Evolutionary conservation across 805 yeast genomes (phyloP), one percentile per base, ranked within the genome.

Genomic region (Ogataea corticis): DNA sequence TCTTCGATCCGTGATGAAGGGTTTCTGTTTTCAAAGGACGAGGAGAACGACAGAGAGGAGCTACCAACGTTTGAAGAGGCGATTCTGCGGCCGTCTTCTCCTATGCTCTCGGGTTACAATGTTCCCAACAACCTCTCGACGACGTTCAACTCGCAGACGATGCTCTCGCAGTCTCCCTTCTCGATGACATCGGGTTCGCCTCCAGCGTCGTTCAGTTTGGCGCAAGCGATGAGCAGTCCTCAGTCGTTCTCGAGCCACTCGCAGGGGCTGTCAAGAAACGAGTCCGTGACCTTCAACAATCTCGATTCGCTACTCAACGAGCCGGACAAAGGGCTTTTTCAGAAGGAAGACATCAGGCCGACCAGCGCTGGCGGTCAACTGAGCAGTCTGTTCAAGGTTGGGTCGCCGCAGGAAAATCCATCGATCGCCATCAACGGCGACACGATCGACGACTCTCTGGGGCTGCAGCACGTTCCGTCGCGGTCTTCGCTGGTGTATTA

Each of bases 41-140:
- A 44, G 27, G 38, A 38, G 3, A 43, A 42, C 29, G 41, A 29
- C 23, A 59, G 56, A 28, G 55, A 50, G 6, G 49, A 46, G 15
- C 68, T 80, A 19, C 90, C 90, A 0, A 69, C 83, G 0, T 83
- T 83, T 61, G 86, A 83, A 56, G 83, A 83, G 54, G 89, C 87
- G 0, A 69, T 69, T n/a, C 61, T 73, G 10, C 63, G 56, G 15
- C 75, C 77, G 5, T 66, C 75, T 0, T 77, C 85, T 0, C 78
- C 81, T 12, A 57, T 51, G 59, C 63, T 65, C 56, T 50, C 57
- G 3, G 66, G 69, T 3, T 70, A 75, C 9, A 57, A 64, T 7
- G 55, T 65, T 13, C 55, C 77, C 30, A 39, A 23, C 31, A 45
- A 45, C 33, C 16, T 44, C 21, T 64, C 77, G 2, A 51, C 67